These are phyloP conservation scores for Phytopythium ostracodes DNA, from an alignment of 352 stramenopile genomes.

Conservation along the genomic window DNA sequence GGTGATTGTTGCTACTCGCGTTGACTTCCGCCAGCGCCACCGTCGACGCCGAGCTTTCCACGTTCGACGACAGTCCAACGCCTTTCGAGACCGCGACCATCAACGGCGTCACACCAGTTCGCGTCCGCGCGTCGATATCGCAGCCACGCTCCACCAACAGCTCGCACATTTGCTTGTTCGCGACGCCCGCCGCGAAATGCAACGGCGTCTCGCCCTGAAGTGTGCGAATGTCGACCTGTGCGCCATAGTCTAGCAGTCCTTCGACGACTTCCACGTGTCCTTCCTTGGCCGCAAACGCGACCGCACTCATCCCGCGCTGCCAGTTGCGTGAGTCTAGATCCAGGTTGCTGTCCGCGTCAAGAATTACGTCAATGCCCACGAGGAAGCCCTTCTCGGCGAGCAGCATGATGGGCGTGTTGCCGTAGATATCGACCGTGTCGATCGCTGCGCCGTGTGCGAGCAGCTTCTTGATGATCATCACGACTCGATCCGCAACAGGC, in stretches of 20 bases:
- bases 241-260: slow-evolving; percentile 79
- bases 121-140: slow-evolving; percentile 64
- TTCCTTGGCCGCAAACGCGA: slow-evolving; percentile 68
- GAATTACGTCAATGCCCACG: slow-evolving; percentile 65
- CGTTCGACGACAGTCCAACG: slow-evolving; percentile 21
- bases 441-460: slow-evolving; percentile 60
- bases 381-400: slow-evolving; percentile 68
- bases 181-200: slow-evolving; percentile 74
- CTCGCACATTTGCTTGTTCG: slow-evolving; percentile 54
- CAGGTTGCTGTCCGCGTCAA: slow-evolving; percentile 64
- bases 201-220: slow-evolving; percentile 71
- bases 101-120: slow-evolving; percentile 63
- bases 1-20: not conserved
- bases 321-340: slow-evolving; percentile 79
- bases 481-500: slow-evolving; percentile 42
- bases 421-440: slow-evolving; percentile 74
- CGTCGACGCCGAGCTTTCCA: not conserved
- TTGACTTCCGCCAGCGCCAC: not conserved
- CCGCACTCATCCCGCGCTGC: slow-evolving; percentile 72
- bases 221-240: slow-evolving; percentile 53
- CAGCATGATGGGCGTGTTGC: slow-evolving; percentile 80
- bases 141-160: slow-evolving; percentile 69
- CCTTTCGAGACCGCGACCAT: slow-evolving; percentile 71
- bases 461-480: slow-evolving; percentile 84
- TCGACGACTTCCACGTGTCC: slow-evolving; percentile 67